Evolutionary conservation across 1,284 basidiomycete species (phyloP).

Genomic region (Cutaneotrichosporon sp.): DNA sequence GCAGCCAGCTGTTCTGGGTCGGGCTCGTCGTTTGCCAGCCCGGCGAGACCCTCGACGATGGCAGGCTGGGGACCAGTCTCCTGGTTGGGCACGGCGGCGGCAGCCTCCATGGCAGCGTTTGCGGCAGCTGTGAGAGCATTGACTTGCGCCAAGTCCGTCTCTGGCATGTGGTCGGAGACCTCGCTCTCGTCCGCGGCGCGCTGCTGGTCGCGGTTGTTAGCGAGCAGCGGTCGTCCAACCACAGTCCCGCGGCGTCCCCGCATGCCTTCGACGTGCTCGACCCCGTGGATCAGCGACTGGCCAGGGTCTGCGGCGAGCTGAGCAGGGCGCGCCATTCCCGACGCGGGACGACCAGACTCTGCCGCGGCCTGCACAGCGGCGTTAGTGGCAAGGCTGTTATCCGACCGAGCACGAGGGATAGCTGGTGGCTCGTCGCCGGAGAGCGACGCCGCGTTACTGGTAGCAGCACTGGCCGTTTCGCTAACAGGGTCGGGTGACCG

Average conservation of each 20-base stretch:
- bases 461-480: constrained; percentile 32
- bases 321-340: constrained; percentile 33
- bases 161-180: constrained; percentile 38
- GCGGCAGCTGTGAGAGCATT: constrained; percentile 42
- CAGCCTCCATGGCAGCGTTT: constrained; percentile 27
- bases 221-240: constrained; percentile 41
- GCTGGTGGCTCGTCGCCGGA: constrained; percentile 33
- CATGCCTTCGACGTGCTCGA: constrained; percentile 32
- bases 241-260: constrained; percentile 40
- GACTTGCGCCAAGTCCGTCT: constrained; percentile 40
- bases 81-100: constrained; percentile 29
- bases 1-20: constrained; percentile 45
- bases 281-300: constrained; percentile 40
- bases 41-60: constrained; percentile 32
- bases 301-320: constrained; percentile 36
- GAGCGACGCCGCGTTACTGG: constrained; percentile 35
- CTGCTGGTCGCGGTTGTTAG: constrained; percentile 23
- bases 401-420: constrained; percentile 44
- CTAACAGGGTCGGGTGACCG: constrained; percentile 25
- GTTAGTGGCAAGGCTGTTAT: constrained; percentile 35
- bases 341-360: constrained; percentile 22
- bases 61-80: constrained; percentile 35
- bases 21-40: constrained; percentile 36
- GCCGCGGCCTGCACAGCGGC: constrained; percentile 22
- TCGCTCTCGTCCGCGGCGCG: constrained; percentile 38